These are phyloP conservation scores for Cunninghamia lanceolata DNA, from an alignment of 75 land plant genomes.

Conservation along the genomic window DNA sequence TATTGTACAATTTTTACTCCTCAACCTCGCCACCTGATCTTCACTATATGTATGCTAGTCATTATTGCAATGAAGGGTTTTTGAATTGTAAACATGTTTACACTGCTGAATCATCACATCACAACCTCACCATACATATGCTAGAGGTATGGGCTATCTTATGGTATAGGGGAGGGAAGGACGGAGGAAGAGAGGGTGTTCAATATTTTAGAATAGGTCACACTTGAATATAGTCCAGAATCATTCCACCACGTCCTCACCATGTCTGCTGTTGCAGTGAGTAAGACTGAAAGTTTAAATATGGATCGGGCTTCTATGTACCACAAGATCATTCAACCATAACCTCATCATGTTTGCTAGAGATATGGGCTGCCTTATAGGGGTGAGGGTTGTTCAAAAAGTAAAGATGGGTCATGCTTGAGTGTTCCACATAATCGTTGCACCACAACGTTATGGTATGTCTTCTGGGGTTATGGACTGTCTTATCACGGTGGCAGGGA, in stretches of 20 bases:
- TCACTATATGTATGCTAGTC: too few species aligned
- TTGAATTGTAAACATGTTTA: background rate
- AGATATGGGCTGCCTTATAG: background rate
- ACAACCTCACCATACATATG: background rate
- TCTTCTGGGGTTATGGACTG: background rate
- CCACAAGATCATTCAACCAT: background rate
- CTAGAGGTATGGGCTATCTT: background rate
- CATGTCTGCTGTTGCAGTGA: too few species aligned
- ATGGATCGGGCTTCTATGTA: too few species aligned
- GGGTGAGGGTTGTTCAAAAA: background rate
- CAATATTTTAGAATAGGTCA: too few species aligned
- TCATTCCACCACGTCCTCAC: too few species aligned
- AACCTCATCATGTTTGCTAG: background rate
- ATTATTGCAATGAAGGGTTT: background rate
- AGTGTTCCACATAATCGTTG: background rate
- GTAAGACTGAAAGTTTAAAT: too few species aligned
- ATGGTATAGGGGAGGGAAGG: background rate
- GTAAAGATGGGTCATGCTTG: background rate
- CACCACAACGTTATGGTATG: background rate
- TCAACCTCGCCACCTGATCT: background rate
- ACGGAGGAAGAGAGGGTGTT: background rate
- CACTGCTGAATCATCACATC: background rate
- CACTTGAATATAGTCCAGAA: too few species aligned
- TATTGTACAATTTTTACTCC: background rate
- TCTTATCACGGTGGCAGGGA: background rate